These are phyloP conservation scores for Fusarium caatingaense DNA, from an alignment of 2,329 filamentous ascomycete species.

Conservation along the genomic window DNA sequence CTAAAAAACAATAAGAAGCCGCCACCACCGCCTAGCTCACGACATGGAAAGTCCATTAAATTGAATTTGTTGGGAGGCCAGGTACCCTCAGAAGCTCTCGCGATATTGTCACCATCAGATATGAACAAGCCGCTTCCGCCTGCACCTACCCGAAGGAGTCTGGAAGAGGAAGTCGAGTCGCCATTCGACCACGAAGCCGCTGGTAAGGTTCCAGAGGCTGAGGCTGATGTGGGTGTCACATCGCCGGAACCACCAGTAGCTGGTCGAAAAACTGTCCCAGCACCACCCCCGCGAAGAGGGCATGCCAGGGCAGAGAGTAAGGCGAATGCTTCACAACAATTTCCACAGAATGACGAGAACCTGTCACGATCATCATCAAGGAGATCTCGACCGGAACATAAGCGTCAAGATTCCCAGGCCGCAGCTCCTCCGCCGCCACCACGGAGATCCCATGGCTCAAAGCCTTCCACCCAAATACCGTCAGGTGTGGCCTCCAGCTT, in stretches of 20 bases:
- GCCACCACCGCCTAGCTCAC: conserved; percentile 77
- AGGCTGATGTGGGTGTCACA: conserved; percentile 48
- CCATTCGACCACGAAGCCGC: conserved; percentile 66
- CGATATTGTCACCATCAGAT: conserved; percentile 37
- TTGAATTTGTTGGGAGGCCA: conserved; percentile 53
- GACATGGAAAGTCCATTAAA: conserved; percentile 80
- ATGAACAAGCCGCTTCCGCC: conserved; percentile 69
- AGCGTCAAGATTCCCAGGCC: conserved; percentile 55
- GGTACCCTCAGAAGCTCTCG: conserved; percentile 42
- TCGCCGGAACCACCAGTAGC: conserved; percentile 49
- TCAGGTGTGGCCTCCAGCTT: conserved; percentile 49
- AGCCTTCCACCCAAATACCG: conserved; percentile 42
- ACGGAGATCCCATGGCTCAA: conserved; percentile 58
- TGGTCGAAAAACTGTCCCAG: conserved; percentile 59
- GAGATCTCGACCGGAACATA: conserved; percentile 59
- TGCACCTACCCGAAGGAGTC: conserved; percentile 59
- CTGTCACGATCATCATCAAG: conserved; percentile 62
- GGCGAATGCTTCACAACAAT: conserved; percentile 24
- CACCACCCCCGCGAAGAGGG: conserved; percentile 62
- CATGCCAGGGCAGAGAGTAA: conserved; percentile 61
- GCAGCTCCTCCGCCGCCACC: conserved; percentile 69
- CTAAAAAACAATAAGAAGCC: conserved; percentile 67
- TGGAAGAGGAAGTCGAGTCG: conserved; percentile 62
- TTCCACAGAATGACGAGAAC: conserved; percentile 52
- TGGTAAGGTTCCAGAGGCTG: conserved; percentile 61